A percentile compares a stretch with the other conserved stretches of the same genome.
These are phyloP conservation scores for Thelonectria olida DNA, from an alignment of 2,329 filamentous ascomycete species.

Conservation along the genomic window DNA sequence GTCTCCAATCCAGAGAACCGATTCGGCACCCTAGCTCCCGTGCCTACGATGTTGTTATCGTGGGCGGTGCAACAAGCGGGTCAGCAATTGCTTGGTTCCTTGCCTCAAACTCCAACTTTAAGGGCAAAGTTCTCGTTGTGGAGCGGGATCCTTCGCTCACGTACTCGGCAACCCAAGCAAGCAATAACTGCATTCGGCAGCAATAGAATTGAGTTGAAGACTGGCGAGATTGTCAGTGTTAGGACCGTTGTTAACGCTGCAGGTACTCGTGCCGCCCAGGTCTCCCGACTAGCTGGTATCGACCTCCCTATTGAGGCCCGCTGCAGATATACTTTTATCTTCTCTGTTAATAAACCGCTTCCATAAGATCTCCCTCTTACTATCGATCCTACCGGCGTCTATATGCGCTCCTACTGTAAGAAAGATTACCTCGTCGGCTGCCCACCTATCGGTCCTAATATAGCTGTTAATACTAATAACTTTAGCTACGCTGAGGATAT, in stretches of 20 bases:
- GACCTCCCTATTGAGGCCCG: constrained; percentile 21
- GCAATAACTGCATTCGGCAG: constrained; percentile 26
- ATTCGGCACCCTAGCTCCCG: background rate
- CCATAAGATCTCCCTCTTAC: constrained; percentile 18
- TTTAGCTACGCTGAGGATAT: constrained; percentile 18
- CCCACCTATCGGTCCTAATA: constrained; percentile 8
- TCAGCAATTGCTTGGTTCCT: constrained; percentile 24
- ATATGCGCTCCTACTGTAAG: constrained; percentile 19
- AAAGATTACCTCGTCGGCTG: constrained; percentile 22
- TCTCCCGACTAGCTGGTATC: constrained; percentile 7
- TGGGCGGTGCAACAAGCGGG: constrained; percentile 22
- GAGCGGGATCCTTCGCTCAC: constrained; percentile 11
- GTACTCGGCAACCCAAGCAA: constrained; percentile 21
- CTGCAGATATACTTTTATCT: constrained; percentile 17
- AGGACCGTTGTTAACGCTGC: constrained; percentile 4
- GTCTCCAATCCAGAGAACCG: too few species aligned
- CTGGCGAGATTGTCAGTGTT: constrained; percentile 5
- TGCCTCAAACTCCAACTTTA: constrained; percentile 15
- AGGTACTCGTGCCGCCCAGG: constrained; percentile 12
- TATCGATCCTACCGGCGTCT: constrained; percentile 20
- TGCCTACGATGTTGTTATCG: constrained; percentile 13
- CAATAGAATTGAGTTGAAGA: constrained; percentile 22
- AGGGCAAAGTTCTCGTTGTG: constrained; percentile 17
- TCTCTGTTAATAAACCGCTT: constrained; percentile 18
- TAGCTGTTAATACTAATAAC: constrained; percentile 6